Conservation (phyloP, 1,284 basidiomycete species). For the Malassezia sp. region DNA sequence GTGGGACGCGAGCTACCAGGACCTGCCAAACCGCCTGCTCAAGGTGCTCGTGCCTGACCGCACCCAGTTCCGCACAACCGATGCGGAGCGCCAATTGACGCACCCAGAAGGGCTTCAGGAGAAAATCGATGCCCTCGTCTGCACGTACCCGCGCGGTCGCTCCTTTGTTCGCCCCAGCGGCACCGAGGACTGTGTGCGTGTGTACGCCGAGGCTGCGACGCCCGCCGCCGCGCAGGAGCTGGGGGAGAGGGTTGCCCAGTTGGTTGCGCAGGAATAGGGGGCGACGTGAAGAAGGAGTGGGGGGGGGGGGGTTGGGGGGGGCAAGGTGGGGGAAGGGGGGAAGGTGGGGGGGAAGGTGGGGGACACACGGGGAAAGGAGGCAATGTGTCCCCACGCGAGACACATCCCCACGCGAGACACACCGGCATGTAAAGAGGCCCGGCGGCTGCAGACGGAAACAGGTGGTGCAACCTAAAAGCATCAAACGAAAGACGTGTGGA, state of each 20-base stretch:
- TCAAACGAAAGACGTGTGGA: background rate
- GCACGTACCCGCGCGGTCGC: slow-evolving; percentile 69
- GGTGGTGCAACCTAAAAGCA: too few relatives aligned
- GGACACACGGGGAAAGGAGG: too few relatives aligned
- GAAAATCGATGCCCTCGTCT: slow-evolving; percentile 74
- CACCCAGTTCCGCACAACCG: slow-evolving; percentile 73
- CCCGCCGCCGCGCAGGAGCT: slow-evolving; percentile 59
- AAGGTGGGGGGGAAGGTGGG: too few relatives aligned
- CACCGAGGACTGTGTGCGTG: slow-evolving; percentile 94
- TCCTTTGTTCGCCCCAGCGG: slow-evolving; percentile 93
- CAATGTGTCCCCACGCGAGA: too few relatives aligned
- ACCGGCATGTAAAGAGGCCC: too few relatives aligned
- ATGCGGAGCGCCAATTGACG: slow-evolving; percentile 80
- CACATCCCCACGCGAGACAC: too few relatives aligned
- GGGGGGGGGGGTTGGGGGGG: too few relatives aligned
- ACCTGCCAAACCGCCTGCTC: slow-evolving; percentile 89
- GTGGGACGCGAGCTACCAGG: slow-evolving; percentile 88
- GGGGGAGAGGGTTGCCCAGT: slow-evolving; percentile 30
- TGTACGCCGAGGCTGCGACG: slow-evolving; percentile 82
- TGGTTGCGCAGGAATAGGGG: slow-evolving; percentile 22
- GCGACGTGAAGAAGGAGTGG: too few relatives aligned
- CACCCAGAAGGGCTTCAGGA: slow-evolving; percentile 69
- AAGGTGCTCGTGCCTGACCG: slow-evolving; percentile 84
- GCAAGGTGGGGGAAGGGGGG: too few relatives aligned
- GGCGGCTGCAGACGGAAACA: too few relatives aligned